Evolutionary conservation across 805 yeast species (phyloP), one percentile per base, ranked within the genome.

Genomic region (Metschnikowia chrysomelidarum): DNA sequence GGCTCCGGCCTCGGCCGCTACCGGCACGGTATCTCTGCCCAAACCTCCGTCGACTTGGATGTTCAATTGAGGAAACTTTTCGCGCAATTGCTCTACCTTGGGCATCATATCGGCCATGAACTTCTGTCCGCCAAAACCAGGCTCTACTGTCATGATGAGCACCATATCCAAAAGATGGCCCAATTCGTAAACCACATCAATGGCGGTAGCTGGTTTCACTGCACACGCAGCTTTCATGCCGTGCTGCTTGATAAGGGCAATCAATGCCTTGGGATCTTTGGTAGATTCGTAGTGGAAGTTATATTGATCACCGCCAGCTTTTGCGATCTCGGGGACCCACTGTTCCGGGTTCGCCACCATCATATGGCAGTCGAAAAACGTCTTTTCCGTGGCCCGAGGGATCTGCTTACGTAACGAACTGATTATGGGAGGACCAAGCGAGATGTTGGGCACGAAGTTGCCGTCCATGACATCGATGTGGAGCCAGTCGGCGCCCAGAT

Each of bases 401-500:
- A 88, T 75, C 21, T 78, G 77, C 44, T 78, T 74, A 52, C 97
- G 78, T 55, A 89, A 74, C 21, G 86, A 77, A 37, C 78, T 65
- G 32, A 89, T 88, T 36, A 91, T 77, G 38, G 96, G 96, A 23
- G 95, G 87, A 17, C 99, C 99, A 53, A 93, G 70, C 1, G 96
- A 82, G 47, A 93, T 82, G 67, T 93, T 93, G 48, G 98, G 98
- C 32, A 93, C 99, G 58, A 93, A 93, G 63, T 91, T 89, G 31
- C 98, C 98, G 59, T 93, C 99, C 99, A 93, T 93, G 31, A 93
- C 91, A 62, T 93, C 99, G 34, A 93, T 79, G 62, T 93, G 99
- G 43, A 93, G 79, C 99, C 99, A 93, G 53, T 91, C 96, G 14
- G 96, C 95, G 16, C 85, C 82, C 38, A 82, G 72, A 34, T 78